Percentiles rank a stretch among this genome's conserved stretches.
These are phyloP conservation scores for Calonectria honghensis DNA, from an alignment of 2,329 filamentous ascomycete species.

Conservation along the genomic window DNA sequence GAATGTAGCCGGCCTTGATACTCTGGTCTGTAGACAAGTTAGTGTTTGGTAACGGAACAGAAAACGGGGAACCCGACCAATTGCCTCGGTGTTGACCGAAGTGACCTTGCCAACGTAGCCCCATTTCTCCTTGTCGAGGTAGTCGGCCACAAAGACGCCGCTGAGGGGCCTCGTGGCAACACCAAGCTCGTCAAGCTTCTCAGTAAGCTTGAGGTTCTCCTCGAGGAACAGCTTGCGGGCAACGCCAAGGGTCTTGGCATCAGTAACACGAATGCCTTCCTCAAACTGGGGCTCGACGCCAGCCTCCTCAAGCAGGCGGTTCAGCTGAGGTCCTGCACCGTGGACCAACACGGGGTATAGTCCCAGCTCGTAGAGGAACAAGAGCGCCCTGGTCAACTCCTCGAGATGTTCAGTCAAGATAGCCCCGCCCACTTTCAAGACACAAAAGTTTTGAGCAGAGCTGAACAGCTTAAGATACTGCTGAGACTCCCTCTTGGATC, in stretches of 20 bases:
- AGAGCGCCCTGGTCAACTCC: no score
- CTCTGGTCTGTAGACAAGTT: slow-evolving; percentile 76
- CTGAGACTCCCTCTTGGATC: not conserved
- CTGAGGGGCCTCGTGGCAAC: slow-evolving; percentile 93
- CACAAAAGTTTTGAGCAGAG: not conserved
- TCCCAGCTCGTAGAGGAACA: not conserved
- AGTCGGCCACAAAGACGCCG: slow-evolving; percentile 94
- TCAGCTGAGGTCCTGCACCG: slow-evolving; percentile 11
- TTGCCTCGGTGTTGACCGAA: slow-evolving; percentile 90
- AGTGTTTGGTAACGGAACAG: not conserved
- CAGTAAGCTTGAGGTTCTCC: slow-evolving; percentile 86
- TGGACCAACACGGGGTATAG: slow-evolving; percentile 16
- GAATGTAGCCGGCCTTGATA: slow-evolving; percentile 92
- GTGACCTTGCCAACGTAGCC: slow-evolving; percentile 97
- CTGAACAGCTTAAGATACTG: not conserved
- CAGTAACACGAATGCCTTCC: slow-evolving; percentile 96
- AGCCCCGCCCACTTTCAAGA: not conserved
- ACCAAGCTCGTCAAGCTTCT: slow-evolving; percentile 91
- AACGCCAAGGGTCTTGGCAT: slow-evolving; percentile 93
- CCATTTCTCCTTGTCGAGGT: slow-evolving; percentile 98
- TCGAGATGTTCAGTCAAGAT: not conserved
- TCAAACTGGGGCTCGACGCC: slow-evolving; percentile 84
- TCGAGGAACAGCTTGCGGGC: slow-evolving; percentile 95
- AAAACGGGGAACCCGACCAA: slow-evolving; percentile 65
- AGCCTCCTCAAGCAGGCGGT: slow-evolving; percentile 3